phyloP scores from a whole-genome alignment of 371 early-diverging fungal species.

The Funneliformis caledonium region DNA sequence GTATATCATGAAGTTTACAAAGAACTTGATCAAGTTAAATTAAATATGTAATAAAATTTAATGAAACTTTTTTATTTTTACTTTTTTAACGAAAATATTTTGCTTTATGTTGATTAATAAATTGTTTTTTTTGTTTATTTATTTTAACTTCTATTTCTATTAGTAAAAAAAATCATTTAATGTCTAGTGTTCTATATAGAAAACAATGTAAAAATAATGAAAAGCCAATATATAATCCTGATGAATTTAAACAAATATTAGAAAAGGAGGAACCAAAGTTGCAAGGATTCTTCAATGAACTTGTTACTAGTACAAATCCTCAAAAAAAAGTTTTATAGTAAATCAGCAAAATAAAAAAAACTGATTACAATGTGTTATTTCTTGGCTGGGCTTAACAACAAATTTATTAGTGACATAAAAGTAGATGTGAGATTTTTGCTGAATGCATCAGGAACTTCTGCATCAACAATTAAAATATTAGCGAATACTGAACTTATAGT shows the following conservation, averaged over 20 bases:
- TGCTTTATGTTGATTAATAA: too few species aligned
- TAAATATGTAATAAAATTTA: constrained; percentile 2
- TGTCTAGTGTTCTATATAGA: background rate
- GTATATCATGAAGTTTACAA: constrained; percentile 23
- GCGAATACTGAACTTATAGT: background rate
- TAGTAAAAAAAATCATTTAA: constrained; percentile 12
- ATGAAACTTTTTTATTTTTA: too few species aligned
- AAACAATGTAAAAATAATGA: constrained; percentile 7
- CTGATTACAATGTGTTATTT: constrained; percentile 12
- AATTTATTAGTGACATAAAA: constrained; percentile 22
- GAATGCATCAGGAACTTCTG: background rate
- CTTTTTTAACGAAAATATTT: too few species aligned
- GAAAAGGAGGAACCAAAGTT: constrained; percentile 10
- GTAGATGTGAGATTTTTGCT: background rate
- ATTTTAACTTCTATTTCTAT: constrained; percentile 19
- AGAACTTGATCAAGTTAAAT: constrained; percentile 24
- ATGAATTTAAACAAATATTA: constrained; percentile 8
- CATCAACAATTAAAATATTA: background rate
- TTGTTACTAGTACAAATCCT: constrained; percentile 6
- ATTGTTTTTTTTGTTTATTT: background rate
- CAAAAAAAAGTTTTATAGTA: constrained; percentile 1
- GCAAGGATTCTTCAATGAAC: constrained; percentile 10
- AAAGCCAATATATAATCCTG: background rate
- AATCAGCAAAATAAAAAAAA: background rate
- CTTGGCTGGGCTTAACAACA: constrained; percentile 5